These are phyloP conservation scores for Dianthus caryophyllus DNA, from an alignment of 148 eudicot genomes.

Conservation along the genomic window DNA sequence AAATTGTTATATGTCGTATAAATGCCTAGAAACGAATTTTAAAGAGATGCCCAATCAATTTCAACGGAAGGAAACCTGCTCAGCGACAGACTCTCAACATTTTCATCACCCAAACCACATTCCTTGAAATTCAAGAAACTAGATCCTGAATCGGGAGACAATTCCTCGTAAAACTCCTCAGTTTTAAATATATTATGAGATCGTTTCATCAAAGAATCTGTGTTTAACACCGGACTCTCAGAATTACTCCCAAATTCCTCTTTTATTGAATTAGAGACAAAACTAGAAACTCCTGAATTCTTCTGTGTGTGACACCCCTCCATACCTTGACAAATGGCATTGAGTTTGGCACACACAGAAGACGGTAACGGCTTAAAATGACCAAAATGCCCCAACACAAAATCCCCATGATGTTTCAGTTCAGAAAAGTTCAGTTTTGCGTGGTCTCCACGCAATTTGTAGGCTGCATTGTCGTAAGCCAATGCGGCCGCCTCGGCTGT, in stretches of 20 bases:
- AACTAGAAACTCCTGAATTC: constrained; percentile 23
- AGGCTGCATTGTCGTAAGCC: constrained; percentile 80
- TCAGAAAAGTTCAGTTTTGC: constrained; percentile 69
- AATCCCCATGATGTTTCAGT: constrained; percentile 33
- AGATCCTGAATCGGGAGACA: constrained; percentile 1
- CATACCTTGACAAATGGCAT: constrained; percentile 49
- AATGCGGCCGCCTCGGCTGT: constrained; percentile 57
- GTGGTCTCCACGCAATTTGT: constrained; percentile 64
- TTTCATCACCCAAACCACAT: constrained; percentile 25
- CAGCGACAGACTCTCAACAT: constrained; percentile 14
- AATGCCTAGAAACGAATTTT: too few relatives aligned
- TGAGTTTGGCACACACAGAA: constrained; percentile 53
- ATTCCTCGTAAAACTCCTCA: constrained; percentile 2
- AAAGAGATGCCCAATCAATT: constrained; percentile 32
- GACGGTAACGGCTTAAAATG: constrained; percentile 52
- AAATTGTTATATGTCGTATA: too few relatives aligned
- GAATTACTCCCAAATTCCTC: neutral
- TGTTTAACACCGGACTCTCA: neutral
- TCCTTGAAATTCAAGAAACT: constrained; percentile 23
- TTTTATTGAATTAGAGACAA: constrained; percentile 4
- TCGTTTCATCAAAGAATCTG: neutral
- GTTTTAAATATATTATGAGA: too few relatives aligned
- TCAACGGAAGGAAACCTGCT: constrained; percentile 29
- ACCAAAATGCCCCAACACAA: constrained; percentile 19
- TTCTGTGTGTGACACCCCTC: constrained; percentile 23